Percentiles rank a stretch among this genome's conserved stretches.
Evolutionary conservation across 2,329 filamentous ascomycete genomes (phyloP).

Genomic region (Curvularia sp.): DNA sequence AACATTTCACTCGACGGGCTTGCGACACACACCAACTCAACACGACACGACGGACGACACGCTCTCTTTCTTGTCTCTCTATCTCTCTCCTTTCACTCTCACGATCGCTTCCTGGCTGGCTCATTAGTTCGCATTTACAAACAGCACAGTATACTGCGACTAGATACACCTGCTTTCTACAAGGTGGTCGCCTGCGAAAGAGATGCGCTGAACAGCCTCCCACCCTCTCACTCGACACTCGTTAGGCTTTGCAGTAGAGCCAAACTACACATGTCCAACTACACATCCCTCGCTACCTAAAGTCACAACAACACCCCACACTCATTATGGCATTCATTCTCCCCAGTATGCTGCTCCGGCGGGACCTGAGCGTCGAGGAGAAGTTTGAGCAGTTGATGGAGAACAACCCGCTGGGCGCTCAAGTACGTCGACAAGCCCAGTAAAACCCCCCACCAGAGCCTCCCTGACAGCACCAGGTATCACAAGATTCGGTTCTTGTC

Average conservation of each 20-base stretch:
- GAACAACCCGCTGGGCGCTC: conserved; percentile 39
- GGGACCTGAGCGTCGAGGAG: conserved; percentile 40
- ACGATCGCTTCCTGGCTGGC: not conserved
- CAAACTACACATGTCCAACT: not conserved
- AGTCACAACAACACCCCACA: conserved; percentile 5
- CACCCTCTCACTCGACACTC: conserved; percentile 5
- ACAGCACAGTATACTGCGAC: not conserved
- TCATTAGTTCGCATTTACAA: not conserved
- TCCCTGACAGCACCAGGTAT: conserved; percentile 55
- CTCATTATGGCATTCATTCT: conserved; percentile 31
- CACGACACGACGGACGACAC: not conserved
- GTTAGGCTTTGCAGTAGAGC: not conserved
- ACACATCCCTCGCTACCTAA: conserved; percentile 3
- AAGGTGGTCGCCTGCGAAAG: not conserved
- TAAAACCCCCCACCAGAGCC: not conserved
- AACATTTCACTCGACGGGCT: not conserved
- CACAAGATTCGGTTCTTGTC: conserved; percentile 72
- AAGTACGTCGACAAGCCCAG: conserved; percentile 24
- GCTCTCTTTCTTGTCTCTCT: not conserved
- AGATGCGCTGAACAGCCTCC: conserved; percentile 7
- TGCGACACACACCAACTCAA: not conserved
- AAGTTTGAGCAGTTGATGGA: conserved; percentile 43
- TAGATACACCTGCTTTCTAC: not conserved
- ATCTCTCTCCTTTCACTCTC: not conserved
- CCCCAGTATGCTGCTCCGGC: conserved; percentile 31